Evolutionary conservation across 2,329 filamentous ascomycete species (phyloP).

Genomic region (Orbilia ellipsospora): DNA sequence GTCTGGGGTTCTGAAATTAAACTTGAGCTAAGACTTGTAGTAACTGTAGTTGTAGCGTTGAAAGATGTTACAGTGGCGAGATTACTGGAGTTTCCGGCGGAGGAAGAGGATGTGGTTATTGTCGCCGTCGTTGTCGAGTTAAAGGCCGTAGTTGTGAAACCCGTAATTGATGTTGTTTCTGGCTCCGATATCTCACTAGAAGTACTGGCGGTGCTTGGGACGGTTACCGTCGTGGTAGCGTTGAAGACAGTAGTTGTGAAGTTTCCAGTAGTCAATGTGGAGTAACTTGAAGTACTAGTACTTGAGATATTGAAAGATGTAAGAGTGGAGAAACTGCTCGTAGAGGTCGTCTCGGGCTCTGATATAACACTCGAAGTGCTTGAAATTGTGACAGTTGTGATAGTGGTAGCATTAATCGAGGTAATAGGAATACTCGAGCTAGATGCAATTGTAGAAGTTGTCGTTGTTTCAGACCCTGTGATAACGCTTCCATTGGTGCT

Average conservation of each 20-base stretch:
- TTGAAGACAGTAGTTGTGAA: slow-evolving; percentile 21
- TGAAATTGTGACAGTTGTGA: slow-evolving; percentile 20
- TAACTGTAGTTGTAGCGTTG: slow-evolving; percentile 27
- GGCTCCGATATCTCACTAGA: slow-evolving; percentile 3
- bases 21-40: slow-evolving; percentile 24
- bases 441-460: background rate
- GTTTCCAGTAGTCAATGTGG: slow-evolving; percentile 7
- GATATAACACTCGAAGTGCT: background rate
- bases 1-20: background rate
- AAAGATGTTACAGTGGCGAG: slow-evolving; percentile 12
- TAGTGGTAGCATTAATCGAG: slow-evolving; percentile 38
- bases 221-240: slow-evolving; percentile 33
- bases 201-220: background rate
- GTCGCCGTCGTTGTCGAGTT: slow-evolving; percentile 37
- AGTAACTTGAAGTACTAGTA: slow-evolving; percentile 6
- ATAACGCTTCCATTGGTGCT: slow-evolving; percentile 7
- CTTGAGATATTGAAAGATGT: slow-evolving; percentile 22
- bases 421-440: slow-evolving; percentile 1
- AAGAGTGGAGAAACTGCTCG: slow-evolving; percentile 18
- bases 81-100: slow-evolving; percentile 1
- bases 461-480: slow-evolving; percentile 9
- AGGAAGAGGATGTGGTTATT: background rate
- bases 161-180: slow-evolving; percentile 21
- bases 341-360: slow-evolving; percentile 13
- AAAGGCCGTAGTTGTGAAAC: slow-evolving; percentile 25